Percentiles rank a stretch among this genome's conserved stretches.
Conservation (phyloP, 768 basidiomycete genomes). For the Fomitopsis pulvina region DNA sequence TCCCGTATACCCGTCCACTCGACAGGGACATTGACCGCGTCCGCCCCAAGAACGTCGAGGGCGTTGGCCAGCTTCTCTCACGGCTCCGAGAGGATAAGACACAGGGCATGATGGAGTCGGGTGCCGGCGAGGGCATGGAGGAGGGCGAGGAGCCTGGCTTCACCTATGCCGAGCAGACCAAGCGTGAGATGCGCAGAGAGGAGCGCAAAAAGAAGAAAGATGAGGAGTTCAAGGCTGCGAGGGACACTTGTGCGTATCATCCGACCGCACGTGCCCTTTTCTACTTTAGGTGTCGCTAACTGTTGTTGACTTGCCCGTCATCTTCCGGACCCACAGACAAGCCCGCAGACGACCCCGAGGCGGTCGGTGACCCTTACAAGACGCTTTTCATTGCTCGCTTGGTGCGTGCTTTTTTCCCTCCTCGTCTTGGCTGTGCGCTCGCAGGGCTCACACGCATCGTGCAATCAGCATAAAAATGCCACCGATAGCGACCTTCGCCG, state of each 20-base stretch:
- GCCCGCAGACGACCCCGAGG: slow-evolving; percentile 86
- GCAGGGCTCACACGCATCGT: slow-evolving; percentile 4
- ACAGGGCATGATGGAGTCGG: slow-evolving; percentile 52
- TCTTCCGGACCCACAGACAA: slow-evolving; percentile 52
- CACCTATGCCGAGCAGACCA: slow-evolving; percentile 78
- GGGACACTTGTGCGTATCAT: slow-evolving; percentile 72
- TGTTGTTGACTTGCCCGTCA: slow-evolving; percentile 7
- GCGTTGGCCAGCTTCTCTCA: slow-evolving; percentile 71
- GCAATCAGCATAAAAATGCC: slow-evolving; percentile 75
- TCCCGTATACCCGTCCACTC: slow-evolving; percentile 81
- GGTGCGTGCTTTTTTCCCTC: slow-evolving; percentile 36
- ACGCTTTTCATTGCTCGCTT: slow-evolving; percentile 94
- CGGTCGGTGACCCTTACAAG: slow-evolving; percentile 95
- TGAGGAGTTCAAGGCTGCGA: slow-evolving; percentile 73
- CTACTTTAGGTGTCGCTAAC: too few relatives aligned
- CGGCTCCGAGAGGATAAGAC: slow-evolving; percentile 76
- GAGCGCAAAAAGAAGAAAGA: slow-evolving; percentile 70
- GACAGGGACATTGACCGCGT: slow-evolving; percentile 79
- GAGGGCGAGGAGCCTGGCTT: slow-evolving; percentile 79
- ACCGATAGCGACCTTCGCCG: slow-evolving; percentile 89
- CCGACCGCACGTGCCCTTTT: too few relatives aligned
- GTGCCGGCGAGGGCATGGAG: slow-evolving; percentile 63
- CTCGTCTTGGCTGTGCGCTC: neutral
- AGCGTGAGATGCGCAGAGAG: slow-evolving; percentile 70
- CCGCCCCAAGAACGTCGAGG: slow-evolving; percentile 58